A percentile compares a stretch with the other conserved stretches of the same genome.
These are phyloP conservation scores for Colletotrichum tofieldiae DNA, from an alignment of 2,329 filamentous ascomycete species.

Conservation along the genomic window DNA sequence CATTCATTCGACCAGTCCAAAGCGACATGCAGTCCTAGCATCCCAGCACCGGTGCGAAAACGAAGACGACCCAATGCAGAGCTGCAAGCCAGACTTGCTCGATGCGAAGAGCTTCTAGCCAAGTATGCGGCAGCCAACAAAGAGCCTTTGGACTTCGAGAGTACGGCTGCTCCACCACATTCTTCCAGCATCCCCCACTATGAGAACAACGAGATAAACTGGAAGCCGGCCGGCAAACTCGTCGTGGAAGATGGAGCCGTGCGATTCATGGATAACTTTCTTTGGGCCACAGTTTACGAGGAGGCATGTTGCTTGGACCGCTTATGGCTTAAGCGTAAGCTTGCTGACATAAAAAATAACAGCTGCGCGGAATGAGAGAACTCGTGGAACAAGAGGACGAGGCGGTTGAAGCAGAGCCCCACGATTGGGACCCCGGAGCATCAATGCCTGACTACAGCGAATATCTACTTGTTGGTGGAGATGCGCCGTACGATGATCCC, in stretches of 20 bases:
- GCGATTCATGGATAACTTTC: slow-evolving; percentile 70
- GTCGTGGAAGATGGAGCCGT: slow-evolving; percentile 68
- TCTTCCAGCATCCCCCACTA: slow-evolving; percentile 18
- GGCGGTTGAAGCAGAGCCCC: neutral
- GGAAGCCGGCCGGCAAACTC: slow-evolving; percentile 66
- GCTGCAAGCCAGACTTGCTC: slow-evolving; percentile 71
- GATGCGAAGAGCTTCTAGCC: slow-evolving; percentile 71
- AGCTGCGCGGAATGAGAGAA: slow-evolving; percentile 32
- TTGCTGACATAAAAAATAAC: neutral
- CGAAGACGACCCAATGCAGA: slow-evolving; percentile 73
- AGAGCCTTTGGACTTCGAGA: slow-evolving; percentile 17
- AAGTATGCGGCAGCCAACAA: slow-evolving; percentile 62
- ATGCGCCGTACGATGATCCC: neutral
- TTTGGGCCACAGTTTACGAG: slow-evolving; percentile 69
- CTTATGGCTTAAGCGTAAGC: neutral
- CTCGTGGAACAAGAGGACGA: slow-evolving; percentile 20
- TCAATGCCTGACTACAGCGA: slow-evolving; percentile 38
- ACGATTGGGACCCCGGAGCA: slow-evolving; percentile 32
- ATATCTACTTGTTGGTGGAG: slow-evolving; percentile 26
- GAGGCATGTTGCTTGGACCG: slow-evolving; percentile 60
- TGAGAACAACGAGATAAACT: slow-evolving; percentile 48
- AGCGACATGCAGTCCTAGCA: slow-evolving; percentile 69
- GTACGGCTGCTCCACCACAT: slow-evolving; percentile 6
- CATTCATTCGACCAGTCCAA: slow-evolving; percentile 37
- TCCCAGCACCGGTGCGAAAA: slow-evolving; percentile 72